A percentile compares a stretch with the other conserved stretches of the same genome.
phyloP scores from a whole-genome alignment of 2,329 filamentous ascomycete species.

The Neopestalotiopsis sp. region DNA sequence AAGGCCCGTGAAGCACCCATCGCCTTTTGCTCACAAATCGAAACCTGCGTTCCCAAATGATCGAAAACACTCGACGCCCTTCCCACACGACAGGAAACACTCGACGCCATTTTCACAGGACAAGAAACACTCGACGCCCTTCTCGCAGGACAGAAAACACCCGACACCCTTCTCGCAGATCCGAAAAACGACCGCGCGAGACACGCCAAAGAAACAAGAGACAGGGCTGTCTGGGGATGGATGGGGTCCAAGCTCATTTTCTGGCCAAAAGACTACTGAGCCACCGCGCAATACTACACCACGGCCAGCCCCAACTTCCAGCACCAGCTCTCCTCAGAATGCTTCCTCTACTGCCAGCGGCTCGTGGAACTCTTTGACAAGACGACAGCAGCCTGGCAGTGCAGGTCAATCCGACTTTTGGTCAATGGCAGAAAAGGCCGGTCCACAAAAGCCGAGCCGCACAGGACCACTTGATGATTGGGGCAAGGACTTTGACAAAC shows the following conservation, averaged over 20 bases:
- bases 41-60: neutral
- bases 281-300: neutral
- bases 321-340: neutral
- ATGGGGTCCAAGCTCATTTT: neutral
- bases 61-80: neutral
- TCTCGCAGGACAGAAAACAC: neutral
- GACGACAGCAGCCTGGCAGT: constrained; percentile 21
- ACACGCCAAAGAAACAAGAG: neutral
- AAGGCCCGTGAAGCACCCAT: neutral
- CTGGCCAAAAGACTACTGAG: neutral
- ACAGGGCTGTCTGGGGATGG: neutral
- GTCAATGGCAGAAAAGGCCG: constrained; percentile 9
- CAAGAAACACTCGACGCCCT: too few species aligned
- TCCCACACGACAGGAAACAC: neutral
- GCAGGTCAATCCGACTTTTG: constrained; percentile 26
- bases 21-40: neutral
- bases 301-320: neutral
- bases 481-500: constrained; percentile 24
- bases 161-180: neutral
- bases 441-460: neutral
- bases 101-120: too few species aligned
- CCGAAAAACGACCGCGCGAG: neutral
- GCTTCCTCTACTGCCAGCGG: neutral
- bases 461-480: constrained; percentile 18
- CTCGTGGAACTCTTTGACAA: constrained; percentile 26